Percentiles rank a stretch among this genome's conserved stretches.
Conservation (phyloP, 2,329 filamentous ascomycete species). For the Rutstroemia sp. region DNA sequence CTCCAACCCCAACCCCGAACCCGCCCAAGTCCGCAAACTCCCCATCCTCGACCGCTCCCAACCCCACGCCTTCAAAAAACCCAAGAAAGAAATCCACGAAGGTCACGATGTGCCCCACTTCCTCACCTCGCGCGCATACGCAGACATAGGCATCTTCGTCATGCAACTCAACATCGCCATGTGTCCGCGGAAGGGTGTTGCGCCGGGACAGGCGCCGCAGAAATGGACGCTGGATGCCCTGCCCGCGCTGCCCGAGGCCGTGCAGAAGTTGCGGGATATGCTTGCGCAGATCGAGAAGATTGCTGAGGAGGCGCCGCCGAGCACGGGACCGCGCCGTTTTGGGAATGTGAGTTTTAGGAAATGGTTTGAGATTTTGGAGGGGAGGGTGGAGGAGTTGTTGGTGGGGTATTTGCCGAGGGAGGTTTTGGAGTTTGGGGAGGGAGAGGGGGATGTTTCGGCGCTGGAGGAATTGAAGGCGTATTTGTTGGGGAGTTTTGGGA, state of each 20-base stretch:
- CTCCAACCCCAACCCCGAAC: neutral
- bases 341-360: slow-evolving; percentile 85
- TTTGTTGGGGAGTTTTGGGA: slow-evolving; percentile 80
- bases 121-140: slow-evolving; percentile 73
- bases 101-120: slow-evolving; percentile 75
- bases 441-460: slow-evolving; percentile 34
- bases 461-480: slow-evolving; percentile 69
- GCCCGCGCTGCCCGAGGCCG: slow-evolving; percentile 35
- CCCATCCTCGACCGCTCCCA: slow-evolving; percentile 37
- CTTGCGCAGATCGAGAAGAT: slow-evolving; percentile 49
- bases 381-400: slow-evolving; percentile 49
- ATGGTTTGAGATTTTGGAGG: slow-evolving; percentile 68
- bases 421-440: slow-evolving; percentile 29
- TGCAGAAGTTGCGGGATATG: slow-evolving; percentile 56
- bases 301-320: slow-evolving; percentile 73
- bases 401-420: slow-evolving; percentile 45
- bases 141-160: slow-evolving; percentile 79
- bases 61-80: slow-evolving; percentile 55
- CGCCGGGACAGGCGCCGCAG: slow-evolving; percentile 35
- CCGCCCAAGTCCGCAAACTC: slow-evolving; percentile 8
- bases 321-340: slow-evolving; percentile 79
- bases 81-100: slow-evolving; percentile 78
- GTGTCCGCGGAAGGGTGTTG: slow-evolving; percentile 55
- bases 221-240: slow-evolving; percentile 42
- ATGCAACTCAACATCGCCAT: slow-evolving; percentile 85